Evolutionary conservation across 768 basidiomycete genomes (phyloP).

Genomic region (Hygrophorus pudorinus): DNA sequence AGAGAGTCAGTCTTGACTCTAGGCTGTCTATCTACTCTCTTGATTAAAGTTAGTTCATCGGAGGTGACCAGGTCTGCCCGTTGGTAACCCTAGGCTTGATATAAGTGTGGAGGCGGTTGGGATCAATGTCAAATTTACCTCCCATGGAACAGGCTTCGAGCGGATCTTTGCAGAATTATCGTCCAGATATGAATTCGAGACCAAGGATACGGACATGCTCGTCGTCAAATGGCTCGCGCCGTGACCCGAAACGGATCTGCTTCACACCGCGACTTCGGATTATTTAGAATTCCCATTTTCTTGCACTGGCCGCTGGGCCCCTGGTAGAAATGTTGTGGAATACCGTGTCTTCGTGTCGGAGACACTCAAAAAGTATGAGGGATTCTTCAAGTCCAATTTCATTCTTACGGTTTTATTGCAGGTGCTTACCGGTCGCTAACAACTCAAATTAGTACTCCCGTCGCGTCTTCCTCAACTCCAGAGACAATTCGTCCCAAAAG

Average conservation of each 20-base stretch:
- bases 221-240: constrained; percentile 1
- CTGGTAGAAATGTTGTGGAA: not conserved
- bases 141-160: constrained; percentile 91
- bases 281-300: not conserved
- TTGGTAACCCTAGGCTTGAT: constrained; percentile 70
- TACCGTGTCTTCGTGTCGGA: constrained; percentile 20
- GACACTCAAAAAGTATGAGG: constrained; percentile 18
- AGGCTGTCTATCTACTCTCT: constrained; percentile 81
- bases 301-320: not conserved
- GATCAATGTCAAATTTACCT: constrained; percentile 40
- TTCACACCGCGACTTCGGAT: not conserved
- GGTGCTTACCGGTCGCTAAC: constrained; percentile 29
- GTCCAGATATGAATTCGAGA: constrained; percentile 78
- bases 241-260: not conserved
- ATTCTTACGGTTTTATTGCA: no score
- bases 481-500: constrained; percentile 18
- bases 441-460: constrained; percentile 26
- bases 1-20: constrained; percentile 65
- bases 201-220: constrained; percentile 63
- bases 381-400: no score
- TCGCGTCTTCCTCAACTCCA: constrained; percentile 12
- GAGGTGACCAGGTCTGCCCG: constrained; percentile 82
- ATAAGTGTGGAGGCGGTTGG: constrained; percentile 10
- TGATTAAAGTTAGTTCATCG: constrained; percentile 81
- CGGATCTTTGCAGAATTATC: constrained; percentile 83